A percentile compares a stretch with the other conserved stretches of the same genome.
Conservation (phyloP, 2,329 filamentous ascomycete genomes). For the Anisogramma anomala region DNA sequence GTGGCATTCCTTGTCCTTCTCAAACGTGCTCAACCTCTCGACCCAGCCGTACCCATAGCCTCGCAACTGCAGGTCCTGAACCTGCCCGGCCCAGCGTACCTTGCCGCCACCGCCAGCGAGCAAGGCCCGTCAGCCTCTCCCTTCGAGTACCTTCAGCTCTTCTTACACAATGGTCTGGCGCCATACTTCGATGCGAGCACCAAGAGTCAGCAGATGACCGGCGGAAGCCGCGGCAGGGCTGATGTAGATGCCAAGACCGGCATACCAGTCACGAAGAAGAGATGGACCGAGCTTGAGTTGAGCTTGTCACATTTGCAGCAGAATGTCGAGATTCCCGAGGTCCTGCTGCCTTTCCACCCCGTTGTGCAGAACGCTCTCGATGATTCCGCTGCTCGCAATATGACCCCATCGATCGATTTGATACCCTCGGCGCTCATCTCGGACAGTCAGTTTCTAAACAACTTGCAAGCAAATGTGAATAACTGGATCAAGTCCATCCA, state of each 20-base stretch:
- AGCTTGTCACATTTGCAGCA: conserved; percentile 87
- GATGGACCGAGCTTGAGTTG: conserved; percentile 85
- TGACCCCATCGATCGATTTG: conserved; percentile 63
- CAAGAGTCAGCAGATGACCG: conserved; percentile 60
- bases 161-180: conserved; percentile 81
- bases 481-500: conserved; percentile 99
- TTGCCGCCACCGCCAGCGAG: conserved; percentile 54
- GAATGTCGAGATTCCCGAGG: conserved; percentile 93
- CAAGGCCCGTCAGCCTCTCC: conserved; percentile 67
- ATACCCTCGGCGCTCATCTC: conserved; percentile 67
- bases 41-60: conserved; percentile 68
- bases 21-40: conserved; percentile 81
- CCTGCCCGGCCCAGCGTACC: conserved; percentile 67
- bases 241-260: conserved; percentile 89
- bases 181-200: conserved; percentile 97
- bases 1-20: conserved; percentile 77
- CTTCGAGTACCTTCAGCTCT: conserved; percentile 83
- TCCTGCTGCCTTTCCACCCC: conserved; percentile 77
- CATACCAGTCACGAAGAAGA: conserved; percentile 94
- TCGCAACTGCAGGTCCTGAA: conserved; percentile 90
- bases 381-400: conserved; percentile 55
- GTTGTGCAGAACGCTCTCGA: conserved; percentile 78
- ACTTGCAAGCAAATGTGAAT: conserved; percentile 85
- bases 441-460: conserved; percentile 88
- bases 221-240: conserved; percentile 57